These are phyloP conservation scores for Amanita polypyramis DNA, from an alignment of 768 basidiomycete species.

Conservation along the genomic window DNA sequence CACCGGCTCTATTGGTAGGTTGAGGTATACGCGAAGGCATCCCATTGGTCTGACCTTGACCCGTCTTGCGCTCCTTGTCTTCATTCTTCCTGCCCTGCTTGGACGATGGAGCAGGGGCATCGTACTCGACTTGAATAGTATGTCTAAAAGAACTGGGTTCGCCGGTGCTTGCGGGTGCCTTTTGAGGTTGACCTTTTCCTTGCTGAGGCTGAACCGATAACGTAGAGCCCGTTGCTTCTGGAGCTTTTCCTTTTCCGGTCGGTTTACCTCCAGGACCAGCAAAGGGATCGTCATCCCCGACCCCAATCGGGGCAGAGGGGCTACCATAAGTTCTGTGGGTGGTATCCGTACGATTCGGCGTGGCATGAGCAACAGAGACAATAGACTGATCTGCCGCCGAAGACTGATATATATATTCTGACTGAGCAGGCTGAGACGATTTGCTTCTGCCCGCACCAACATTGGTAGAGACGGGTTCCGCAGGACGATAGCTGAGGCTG, in stretches of 20 bases:
- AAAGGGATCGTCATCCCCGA: constrained; percentile 68
- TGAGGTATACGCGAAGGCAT: background rate
- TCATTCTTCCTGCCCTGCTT: constrained; percentile 22
- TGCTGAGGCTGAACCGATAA: background rate
- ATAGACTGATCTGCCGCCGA: constrained; percentile 43
- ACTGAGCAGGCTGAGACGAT: constrained; percentile 40
- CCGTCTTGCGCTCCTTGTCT: constrained; percentile 16
- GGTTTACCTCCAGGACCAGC: constrained; percentile 23
- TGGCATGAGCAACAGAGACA: constrained; percentile 22
- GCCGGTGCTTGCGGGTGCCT: constrained; percentile 30
- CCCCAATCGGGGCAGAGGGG: constrained; percentile 22
- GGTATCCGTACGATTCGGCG: constrained; percentile 16
- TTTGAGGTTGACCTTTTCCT: constrained; percentile 18
- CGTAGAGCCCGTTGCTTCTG: background rate
- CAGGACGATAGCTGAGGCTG: constrained; percentile 47
- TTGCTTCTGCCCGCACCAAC: constrained; percentile 32
- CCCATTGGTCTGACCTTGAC: background rate
- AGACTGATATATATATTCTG: constrained; percentile 66
- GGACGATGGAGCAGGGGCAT: constrained; percentile 34
- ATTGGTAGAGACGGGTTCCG: constrained; percentile 25
- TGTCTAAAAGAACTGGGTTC: constrained; percentile 49
- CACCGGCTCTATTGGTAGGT: background rate
- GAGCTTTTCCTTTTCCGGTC: background rate
- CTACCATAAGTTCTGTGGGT: constrained; percentile 21
- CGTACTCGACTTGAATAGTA: constrained; percentile 96